Base-by-base conservation (phyloP, 2,329 filamentous ascomycete genomes). In the Colletotrichum sp. region DNA sequence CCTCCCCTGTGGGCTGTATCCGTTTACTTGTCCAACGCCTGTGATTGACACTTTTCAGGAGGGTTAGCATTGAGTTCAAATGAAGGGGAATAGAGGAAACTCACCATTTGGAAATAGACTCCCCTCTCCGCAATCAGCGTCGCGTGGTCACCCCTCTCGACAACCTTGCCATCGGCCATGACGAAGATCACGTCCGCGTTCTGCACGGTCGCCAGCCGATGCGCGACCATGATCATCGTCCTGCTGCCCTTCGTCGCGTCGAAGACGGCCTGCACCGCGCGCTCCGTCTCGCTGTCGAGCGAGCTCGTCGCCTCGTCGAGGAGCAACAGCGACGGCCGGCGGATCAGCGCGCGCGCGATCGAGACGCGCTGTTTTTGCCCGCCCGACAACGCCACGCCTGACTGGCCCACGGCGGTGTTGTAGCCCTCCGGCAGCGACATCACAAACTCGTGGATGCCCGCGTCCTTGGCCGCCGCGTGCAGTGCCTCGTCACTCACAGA, bases 401-500 rank as follows among this genome's bases (percentile, higher is more conserved):
- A 52, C n/a, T 70, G 64, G 28, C 74, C 74, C 16, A 76, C 74
- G 8, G 55, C 43, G 3, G 74, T 76, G 52, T 75, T 75, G 83
- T 96, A 96, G 2, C 93, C 93, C 0, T 89, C 84, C 9, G 94
- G 90, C 0, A 97, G 88, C 10, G 90, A 92, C 30, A 84, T 82
- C 75, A 97, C 90, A 82, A 96, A 96, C 2, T 93, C 91, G 79
- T 94, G 90, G 76, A 96, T 93, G 0, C 92, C 91, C 1, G 91
- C 90, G 39, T 87, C 84, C 1, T 86, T 86, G 13, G 71, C 71
- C 5, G 74, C 74, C 7, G 48, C 48, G 18, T 76, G 66, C 9
- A 76, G 10, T 2, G 60, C 71, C 16, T 74, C 74, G 27, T 76
- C 74, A 1, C 60, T 56, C 1, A 70, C 73, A 12, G 78, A 68